Conservation (phyloP, 345 rosid genomes). For the Gossypium australe region DNA sequence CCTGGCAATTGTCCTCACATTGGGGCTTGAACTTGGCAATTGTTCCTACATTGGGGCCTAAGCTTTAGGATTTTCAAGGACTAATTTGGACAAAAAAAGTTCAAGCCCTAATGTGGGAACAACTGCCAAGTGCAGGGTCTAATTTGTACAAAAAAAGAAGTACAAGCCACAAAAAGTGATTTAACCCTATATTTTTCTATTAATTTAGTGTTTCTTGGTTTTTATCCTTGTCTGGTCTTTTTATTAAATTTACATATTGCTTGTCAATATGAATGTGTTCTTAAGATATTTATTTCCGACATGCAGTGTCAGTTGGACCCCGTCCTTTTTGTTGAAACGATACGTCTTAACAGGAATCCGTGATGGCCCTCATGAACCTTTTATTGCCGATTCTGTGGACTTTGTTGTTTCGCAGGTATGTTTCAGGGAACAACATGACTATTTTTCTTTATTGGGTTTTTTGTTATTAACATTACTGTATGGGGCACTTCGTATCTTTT, state of each 20-base stretch:
- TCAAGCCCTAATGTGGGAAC: too few relatives aligned
- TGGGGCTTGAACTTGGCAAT: too few relatives aligned
- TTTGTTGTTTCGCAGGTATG: conserved; percentile 92
- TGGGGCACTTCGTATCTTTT: conserved; percentile 2
- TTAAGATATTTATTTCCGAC: conserved; percentile 22
- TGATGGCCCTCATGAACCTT: conserved; percentile 96
- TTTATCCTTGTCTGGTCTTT: conserved; percentile 2
- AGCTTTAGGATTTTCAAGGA: too few relatives aligned
- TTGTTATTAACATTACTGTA: background rate
- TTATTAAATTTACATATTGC: background rate
- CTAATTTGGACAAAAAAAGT: too few relatives aligned
- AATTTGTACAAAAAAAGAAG: too few relatives aligned
- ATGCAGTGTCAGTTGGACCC: conserved; percentile 98
- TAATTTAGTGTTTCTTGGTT: background rate
- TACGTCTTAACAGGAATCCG: conserved; percentile 90
- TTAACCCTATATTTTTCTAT: background rate
- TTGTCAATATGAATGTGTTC: conserved; percentile 5
- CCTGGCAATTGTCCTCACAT: too few relatives aligned
- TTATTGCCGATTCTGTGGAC: conserved; percentile 98
- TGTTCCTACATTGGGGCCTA: too few relatives aligned
- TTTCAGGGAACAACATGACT: background rate
- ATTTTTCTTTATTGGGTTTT: background rate
- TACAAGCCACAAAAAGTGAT: too few relatives aligned
- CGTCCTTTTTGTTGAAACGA: conserved; percentile 87
- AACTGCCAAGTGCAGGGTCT: too few relatives aligned